A percentile compares a stretch with the other conserved stretches of the same genome.
Conservation (phyloP, 352 stramenopile species). For the Globisporangium uncinulatum region DNA sequence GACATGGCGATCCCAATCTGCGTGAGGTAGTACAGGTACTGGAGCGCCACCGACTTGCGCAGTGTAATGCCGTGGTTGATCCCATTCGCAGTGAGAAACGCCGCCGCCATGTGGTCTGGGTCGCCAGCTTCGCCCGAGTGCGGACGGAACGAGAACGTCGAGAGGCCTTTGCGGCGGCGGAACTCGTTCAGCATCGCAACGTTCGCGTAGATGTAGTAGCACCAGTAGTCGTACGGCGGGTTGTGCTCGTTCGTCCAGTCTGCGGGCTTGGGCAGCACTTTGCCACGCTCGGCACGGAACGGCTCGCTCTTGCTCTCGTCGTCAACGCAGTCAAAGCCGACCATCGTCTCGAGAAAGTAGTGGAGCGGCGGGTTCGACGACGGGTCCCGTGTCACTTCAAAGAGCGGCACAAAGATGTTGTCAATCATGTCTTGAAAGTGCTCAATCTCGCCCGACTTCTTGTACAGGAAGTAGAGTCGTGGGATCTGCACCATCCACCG, state of each 20-base stretch:
- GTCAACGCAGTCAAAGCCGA: conserved; percentile 99
- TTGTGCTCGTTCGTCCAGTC: conserved; percentile 89
- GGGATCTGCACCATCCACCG: conserved; percentile 98
- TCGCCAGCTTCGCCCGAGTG: conserved; percentile 98
- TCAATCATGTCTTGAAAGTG: conserved; percentile 98
- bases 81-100: conserved; percentile 86
- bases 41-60: conserved; percentile 93
- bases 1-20: conserved; percentile 95
- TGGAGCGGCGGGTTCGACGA: conserved; percentile 88
- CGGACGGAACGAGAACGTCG: conserved; percentile 96
- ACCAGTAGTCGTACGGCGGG: conserved; percentile 94
- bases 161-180: conserved; percentile 77
- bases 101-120: conserved; percentile 92
- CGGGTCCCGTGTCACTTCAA: conserved; percentile 96
- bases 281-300: conserved; percentile 72
- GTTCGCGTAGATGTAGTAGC: conserved; percentile 98
- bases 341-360: conserved; percentile 92
- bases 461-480: conserved; percentile 97
- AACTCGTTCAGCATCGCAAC: conserved; percentile 95
- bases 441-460: conserved; percentile 85
- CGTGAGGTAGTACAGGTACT: conserved; percentile 99
- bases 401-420: conserved; percentile 98
- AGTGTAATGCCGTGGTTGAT: conserved; percentile 99
- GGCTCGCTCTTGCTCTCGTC: conserved; percentile 95
- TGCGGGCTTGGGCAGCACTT: conserved; percentile 66